These are phyloP conservation scores for Bombardia bombarda DNA, from an alignment of 495 filamentous ascomycete genomes.

Conservation along the genomic window DNA sequence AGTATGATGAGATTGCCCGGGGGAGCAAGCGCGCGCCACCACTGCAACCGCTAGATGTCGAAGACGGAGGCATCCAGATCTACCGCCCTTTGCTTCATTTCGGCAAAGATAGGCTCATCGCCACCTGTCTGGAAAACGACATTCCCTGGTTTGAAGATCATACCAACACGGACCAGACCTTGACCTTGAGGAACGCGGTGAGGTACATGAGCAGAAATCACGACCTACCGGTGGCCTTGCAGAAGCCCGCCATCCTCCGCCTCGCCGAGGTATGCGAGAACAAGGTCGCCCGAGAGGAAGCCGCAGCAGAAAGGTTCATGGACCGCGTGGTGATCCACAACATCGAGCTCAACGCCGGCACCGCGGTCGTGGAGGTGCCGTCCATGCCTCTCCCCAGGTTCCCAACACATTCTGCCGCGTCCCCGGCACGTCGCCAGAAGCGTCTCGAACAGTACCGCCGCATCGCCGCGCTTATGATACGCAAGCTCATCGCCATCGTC, in stretches of 20 bases:
- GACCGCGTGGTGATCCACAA: conserved; percentile 23
- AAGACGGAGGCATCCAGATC: conserved; percentile 62
- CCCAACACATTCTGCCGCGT: conserved; percentile 5
- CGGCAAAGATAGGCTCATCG: conserved; percentile 60
- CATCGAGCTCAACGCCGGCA: conserved; percentile 35
- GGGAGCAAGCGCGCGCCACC: conserved; percentile 3
- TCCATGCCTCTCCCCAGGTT: conserved; percentile 9
- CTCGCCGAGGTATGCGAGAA: conserved; percentile 34
- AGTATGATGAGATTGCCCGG: conserved; percentile 18
- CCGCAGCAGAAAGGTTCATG: conserved; percentile 24
- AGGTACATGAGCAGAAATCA: conserved; percentile 53
- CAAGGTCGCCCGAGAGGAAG: conserved; percentile 23
- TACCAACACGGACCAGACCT: conserved; percentile 73
- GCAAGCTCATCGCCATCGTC: conserved; percentile 29
- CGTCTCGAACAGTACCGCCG: conserved; percentile 25
- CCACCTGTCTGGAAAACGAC: conserved; percentile 57
- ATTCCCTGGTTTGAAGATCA: conserved; percentile 75
- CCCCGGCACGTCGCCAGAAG: conserved; percentile 13
- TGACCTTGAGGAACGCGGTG: conserved; percentile 74
- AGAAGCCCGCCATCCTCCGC: conserved; percentile 53
- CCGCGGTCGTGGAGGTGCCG: conserved; percentile 32
- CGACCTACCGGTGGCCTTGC: conserved; percentile 60
- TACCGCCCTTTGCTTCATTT: conserved; percentile 71
- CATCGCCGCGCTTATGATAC: conserved; percentile 32
- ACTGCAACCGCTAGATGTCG: conserved; percentile 32